Percentiles rank a stretch among this genome's conserved stretches.
Evolutionary conservation across 2,329 filamentous ascomycete genomes (phyloP).

Genomic region (Cladophialophora bantiana): DNA sequence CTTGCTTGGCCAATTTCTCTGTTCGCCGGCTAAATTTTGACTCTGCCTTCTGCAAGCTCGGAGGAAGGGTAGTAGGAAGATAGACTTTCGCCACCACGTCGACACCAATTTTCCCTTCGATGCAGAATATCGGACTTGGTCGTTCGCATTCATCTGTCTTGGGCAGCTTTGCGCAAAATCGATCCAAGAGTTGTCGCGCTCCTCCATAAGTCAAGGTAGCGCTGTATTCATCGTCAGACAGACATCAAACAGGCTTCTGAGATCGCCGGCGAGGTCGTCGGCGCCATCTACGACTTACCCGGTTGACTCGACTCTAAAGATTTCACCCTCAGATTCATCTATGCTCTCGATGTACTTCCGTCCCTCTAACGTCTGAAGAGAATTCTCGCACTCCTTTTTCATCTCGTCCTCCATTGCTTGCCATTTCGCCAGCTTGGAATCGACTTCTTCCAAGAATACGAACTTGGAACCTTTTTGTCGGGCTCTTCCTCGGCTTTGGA

Average conservation of each 20-base stretch:
- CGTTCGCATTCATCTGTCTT: slow-evolving; percentile 55
- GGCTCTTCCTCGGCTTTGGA: slow-evolving; percentile 70
- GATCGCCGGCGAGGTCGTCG: slow-evolving; percentile 36
- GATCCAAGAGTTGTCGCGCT: slow-evolving; percentile 76
- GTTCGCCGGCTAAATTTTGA: slow-evolving; percentile 69
- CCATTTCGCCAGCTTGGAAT: slow-evolving; percentile 62
- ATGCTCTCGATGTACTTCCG: slow-evolving; percentile 59
- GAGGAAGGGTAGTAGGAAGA: slow-evolving; percentile 74
- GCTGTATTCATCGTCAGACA: slow-evolving; percentile 46
- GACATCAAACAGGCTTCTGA: slow-evolving; percentile 22
- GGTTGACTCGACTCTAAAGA: slow-evolving; percentile 54
- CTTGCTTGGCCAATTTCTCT: slow-evolving; percentile 75
- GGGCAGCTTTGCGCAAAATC: slow-evolving; percentile 75
- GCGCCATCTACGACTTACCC: slow-evolving; percentile 44
- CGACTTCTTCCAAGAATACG: slow-evolving; percentile 55
- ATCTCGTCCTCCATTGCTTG: slow-evolving; percentile 73
- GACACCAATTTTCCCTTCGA: slow-evolving; percentile 47
- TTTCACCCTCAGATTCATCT: slow-evolving; percentile 49
- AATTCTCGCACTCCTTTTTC: slow-evolving; percentile 70
- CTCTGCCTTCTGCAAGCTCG: slow-evolving; percentile 61
- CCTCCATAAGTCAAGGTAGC: slow-evolving; percentile 76
- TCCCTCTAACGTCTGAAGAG: slow-evolving; percentile 41
- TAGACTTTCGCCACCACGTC: slow-evolving; percentile 64
- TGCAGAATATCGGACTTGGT: slow-evolving; percentile 70
- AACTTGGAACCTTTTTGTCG: slow-evolving; percentile 64